These are phyloP conservation scores for Auriscalpium vulgare DNA, from an alignment of 768 basidiomycete species.

Conservation along the genomic window DNA sequence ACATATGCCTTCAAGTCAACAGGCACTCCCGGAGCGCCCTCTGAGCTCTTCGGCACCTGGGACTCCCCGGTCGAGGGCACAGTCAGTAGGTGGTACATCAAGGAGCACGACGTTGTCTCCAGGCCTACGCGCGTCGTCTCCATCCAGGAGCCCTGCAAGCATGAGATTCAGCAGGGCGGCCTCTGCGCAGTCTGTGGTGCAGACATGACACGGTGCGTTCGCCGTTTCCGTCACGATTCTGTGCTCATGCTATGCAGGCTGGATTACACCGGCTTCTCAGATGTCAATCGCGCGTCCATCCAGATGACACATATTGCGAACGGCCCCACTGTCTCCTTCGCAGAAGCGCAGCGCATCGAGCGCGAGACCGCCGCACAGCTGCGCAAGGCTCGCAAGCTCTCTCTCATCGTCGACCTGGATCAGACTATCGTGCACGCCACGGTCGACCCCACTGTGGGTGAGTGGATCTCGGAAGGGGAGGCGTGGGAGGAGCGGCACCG, in stretches of 20 bases:
- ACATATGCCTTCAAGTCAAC: constrained; percentile 75
- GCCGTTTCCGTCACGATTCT: constrained; percentile 4
- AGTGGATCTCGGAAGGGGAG: constrained; percentile 88
- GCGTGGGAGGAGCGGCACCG: constrained; percentile 64
- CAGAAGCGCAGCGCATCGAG: constrained; percentile 88
- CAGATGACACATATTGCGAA: constrained; percentile 92
- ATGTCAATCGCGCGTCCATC: constrained; percentile 79
- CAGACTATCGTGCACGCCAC: constrained; percentile 99
- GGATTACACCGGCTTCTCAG: constrained; percentile 85
- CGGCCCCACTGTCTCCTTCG: constrained; percentile 85
- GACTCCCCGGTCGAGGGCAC: constrained; percentile 81
- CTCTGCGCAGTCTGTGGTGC: constrained; percentile 92
- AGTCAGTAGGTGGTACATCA: constrained; percentile 63
- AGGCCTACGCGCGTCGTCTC: constrained; percentile 49
- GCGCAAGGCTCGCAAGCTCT: constrained; percentile 68
- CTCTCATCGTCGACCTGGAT: constrained; percentile 96
- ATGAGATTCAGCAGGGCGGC: constrained; percentile 87
- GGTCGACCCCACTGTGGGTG: constrained; percentile 95
- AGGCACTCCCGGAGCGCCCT: constrained; percentile 33
- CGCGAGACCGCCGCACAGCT: constrained; percentile 74
- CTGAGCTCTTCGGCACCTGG: constrained; percentile 83
- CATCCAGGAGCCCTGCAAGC: constrained; percentile 89
- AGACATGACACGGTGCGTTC: constrained; percentile 81
- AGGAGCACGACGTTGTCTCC: constrained; percentile 56
- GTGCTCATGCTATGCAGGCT: constrained; percentile 35